Conservation (phyloP, 208 protist species). For the Trypanosoma cruzi region DNA sequence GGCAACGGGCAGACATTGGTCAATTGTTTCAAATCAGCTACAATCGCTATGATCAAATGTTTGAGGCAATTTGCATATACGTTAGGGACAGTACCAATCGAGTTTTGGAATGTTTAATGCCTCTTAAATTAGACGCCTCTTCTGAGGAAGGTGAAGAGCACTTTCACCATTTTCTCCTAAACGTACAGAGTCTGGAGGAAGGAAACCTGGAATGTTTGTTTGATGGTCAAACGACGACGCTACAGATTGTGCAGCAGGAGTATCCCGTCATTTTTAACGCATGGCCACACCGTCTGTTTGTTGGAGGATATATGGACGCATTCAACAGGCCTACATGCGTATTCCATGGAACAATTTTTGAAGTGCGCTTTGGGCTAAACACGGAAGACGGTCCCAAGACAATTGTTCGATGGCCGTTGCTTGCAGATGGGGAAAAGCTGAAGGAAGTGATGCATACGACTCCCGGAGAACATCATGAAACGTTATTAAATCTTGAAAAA, state of each 20-base stretch:
- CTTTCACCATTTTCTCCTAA: slow-evolving; percentile 86
- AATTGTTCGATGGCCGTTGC: slow-evolving; percentile 73
- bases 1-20: slow-evolving; percentile 70
- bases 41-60: slow-evolving; percentile 78
- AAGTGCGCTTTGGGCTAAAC: slow-evolving; percentile 77
- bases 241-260: slow-evolving; percentile 86
- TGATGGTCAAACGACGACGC: slow-evolving; percentile 47
- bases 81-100: slow-evolving; percentile 83
- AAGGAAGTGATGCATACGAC: slow-evolving; percentile 73
- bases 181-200: slow-evolving; percentile 78
- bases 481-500: slow-evolving; percentile 57
- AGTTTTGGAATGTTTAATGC: slow-evolving; percentile 78
- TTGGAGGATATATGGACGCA: slow-evolving; percentile 81
- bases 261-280: slow-evolving; percentile 88
- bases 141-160: slow-evolving; percentile 23
- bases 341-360: slow-evolving; percentile 71
- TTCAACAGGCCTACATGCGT: slow-evolving; percentile 55
- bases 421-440: slow-evolving; percentile 58
- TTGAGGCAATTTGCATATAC: slow-evolving; percentile 66
- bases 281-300: slow-evolving; percentile 87
- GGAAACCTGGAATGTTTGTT: slow-evolving; percentile 66
- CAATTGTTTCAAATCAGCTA: slow-evolving; percentile 85
- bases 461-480: slow-evolving; percentile 76
- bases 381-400: slow-evolving; percentile 41
- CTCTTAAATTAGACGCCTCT: slow-evolving; percentile 28